Percentiles rank a stretch among this genome's conserved stretches.
phyloP scores from a whole-genome alignment of 2,329 filamentous ascomycete genomes.

The Xylaria sp. region DNA sequence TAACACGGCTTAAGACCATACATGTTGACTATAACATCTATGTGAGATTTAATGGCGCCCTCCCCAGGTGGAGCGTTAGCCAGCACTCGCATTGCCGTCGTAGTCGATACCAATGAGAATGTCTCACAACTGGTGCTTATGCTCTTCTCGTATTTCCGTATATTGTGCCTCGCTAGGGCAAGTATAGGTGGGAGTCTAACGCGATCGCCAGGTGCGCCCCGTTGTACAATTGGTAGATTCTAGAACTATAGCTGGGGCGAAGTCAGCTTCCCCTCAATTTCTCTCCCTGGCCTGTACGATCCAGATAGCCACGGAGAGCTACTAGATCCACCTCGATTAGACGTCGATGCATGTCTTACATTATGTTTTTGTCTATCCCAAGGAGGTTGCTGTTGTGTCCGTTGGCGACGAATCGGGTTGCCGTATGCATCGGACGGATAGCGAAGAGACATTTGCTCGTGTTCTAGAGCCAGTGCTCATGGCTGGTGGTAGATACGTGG shows the following conservation, averaged over 20 bases:
- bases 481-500: neutral
- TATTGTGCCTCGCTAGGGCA: neutral
- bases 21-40: no score
- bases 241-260: neutral
- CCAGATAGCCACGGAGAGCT: neutral
- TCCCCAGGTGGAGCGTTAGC: no score
- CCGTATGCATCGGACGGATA: conserved; percentile 8
- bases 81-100: no score
- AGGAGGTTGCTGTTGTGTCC: conserved; percentile 12
- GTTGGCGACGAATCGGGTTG: conserved; percentile 17
- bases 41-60: no score
- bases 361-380: conserved; percentile 6
- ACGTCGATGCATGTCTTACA: conserved; percentile 20
- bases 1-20: no score
- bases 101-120: neutral
- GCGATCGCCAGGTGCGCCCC: neutral
- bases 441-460: conserved; percentile 1
- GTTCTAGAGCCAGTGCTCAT: neutral
- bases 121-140: neutral
- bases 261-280: neutral
- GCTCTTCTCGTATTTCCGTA: neutral
- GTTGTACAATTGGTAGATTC: neutral
- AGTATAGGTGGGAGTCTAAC: neutral
- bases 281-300: neutral
- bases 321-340: neutral